Evolutionary conservation across 1,139 yeast species (phyloP), one percentile per base, ranked within the genome.

Genomic region (Sugiyamaella castrensis): DNA sequence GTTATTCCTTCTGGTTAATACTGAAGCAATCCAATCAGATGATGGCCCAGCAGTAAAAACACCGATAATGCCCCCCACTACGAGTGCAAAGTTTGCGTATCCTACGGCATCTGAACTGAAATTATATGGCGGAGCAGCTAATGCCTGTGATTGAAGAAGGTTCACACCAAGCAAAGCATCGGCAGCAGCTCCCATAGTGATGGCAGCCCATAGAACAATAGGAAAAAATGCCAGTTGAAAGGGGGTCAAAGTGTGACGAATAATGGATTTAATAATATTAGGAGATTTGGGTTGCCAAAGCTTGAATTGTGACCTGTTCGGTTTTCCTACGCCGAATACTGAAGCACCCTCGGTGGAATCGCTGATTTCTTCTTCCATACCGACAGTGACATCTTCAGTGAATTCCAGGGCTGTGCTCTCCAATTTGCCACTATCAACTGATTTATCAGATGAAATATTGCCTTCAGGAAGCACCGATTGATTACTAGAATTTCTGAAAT

Each of bases 21-120:
- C 26, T 24, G 28, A 24, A 12, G 42, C 50, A 12, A 47, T 31
- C 19, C 19, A 38, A 39, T 47, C 51, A 6, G 50, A 46, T 4
- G 32, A 12, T 43, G 41, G 46, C 5, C 51, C 51, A 29, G 51
- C 51, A 28, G 50, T 27, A 3, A 40, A 12, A 31, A 40, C 44
- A 10, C 51, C 51, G 11, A 46, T 36, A 32, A 37, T 31, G 2
- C 51, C 46, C 4, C 49, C 49, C 7, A 24, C 24, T 26, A 43
- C 33, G 16, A 32, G 29, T 28, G 44, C 43, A 39, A 43, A 47
- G 12, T 24, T 42, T n/a, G 35, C 27, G 8, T 36, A 16, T 9
- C 47, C 50, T 24, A 29, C 42, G 2, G 19, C 2, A 27, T 11
- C 46, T 2, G 50, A 13, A 9, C 12, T 15, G 49, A 46, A 46